These are phyloP conservation scores for Alternaria novae-zelandiae DNA, from an alignment of 2,329 filamentous ascomycete species.

Conservation along the genomic window DNA sequence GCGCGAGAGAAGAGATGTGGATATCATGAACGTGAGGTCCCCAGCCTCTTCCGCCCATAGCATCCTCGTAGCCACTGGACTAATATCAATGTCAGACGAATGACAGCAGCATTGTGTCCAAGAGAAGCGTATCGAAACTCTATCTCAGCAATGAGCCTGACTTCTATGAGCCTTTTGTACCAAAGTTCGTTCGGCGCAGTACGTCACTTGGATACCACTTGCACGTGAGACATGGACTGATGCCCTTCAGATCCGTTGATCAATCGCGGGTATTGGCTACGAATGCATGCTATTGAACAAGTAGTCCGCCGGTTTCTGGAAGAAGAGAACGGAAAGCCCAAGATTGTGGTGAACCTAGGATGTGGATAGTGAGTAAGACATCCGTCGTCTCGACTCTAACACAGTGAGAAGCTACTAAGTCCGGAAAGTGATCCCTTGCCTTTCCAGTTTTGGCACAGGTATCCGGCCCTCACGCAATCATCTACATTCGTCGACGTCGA, in stretches of 20 bases:
- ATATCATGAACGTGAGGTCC: constrained; percentile 62
- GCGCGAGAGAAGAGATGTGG: constrained; percentile 55
- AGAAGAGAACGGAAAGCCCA: constrained; percentile 61
- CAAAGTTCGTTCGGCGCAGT: constrained; percentile 76
- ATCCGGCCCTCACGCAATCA: constrained; percentile 63
- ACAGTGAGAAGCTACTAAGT: constrained; percentile 21
- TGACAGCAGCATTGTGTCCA: constrained; percentile 89
- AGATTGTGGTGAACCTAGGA: constrained; percentile 82
- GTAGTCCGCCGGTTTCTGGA: constrained; percentile 76
- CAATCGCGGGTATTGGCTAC: constrained; percentile 87
- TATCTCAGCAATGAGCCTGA: constrained; percentile 80
- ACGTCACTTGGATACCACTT: not conserved
- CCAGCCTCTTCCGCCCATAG: not conserved
- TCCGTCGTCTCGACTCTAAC: not conserved
- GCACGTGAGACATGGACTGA: not conserved
- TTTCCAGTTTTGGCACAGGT: constrained; percentile 78
- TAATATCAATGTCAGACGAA: constrained; percentile 68
- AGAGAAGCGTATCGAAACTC: constrained; percentile 87
- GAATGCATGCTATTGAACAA: constrained; percentile 81
- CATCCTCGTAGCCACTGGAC: constrained; percentile 1
- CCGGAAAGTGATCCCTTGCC: constrained; percentile 78
- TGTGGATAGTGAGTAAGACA: constrained; percentile 79
- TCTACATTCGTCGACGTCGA: constrained; percentile 83
- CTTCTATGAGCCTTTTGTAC: constrained; percentile 87
- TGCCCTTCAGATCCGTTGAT: constrained; percentile 70